Evolutionary conservation across 2,329 filamentous ascomycete genomes (phyloP).

Genomic region (Monosporascus cannonballus): DNA sequence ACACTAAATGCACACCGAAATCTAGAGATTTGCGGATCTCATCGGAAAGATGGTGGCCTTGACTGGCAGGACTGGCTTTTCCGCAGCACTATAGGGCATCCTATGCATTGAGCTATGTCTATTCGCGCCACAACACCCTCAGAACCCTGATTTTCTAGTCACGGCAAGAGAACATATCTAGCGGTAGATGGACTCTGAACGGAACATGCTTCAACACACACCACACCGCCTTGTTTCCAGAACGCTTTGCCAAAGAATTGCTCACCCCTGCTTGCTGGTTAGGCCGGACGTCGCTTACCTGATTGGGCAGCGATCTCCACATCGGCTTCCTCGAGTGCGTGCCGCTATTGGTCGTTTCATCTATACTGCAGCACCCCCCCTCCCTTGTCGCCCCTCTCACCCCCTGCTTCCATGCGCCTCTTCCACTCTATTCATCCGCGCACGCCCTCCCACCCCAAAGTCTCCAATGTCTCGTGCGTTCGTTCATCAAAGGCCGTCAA

Average conservation of each 20-base stretch:
- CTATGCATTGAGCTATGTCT: background rate
- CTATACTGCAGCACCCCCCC: constrained; percentile 36
- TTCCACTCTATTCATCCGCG: constrained; percentile 33
- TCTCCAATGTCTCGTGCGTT: constrained; percentile 17
- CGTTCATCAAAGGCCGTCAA: constrained; percentile 18
- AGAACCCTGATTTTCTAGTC: constrained; percentile 13
- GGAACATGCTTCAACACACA: background rate
- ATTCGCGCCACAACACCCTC: background rate
- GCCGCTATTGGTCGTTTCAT: constrained; percentile 48
- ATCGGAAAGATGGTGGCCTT: too few relatives aligned
- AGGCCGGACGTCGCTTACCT: constrained; percentile 40
- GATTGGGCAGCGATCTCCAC: constrained; percentile 44
- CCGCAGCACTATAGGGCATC: too few relatives aligned
- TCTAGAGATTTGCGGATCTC: too few relatives aligned
- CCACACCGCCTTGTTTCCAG: constrained; percentile 27
- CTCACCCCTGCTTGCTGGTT: constrained; percentile 33
- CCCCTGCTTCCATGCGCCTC: constrained; percentile 45
- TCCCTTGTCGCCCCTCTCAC: constrained; percentile 36
- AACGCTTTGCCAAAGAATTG: constrained; percentile 15
- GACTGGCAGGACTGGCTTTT: too few relatives aligned
- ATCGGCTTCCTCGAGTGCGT: constrained; percentile 28
- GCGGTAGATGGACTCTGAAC: constrained; percentile 14
- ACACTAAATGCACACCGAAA: too few relatives aligned
- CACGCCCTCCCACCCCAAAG: constrained; percentile 22
- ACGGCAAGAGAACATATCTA: constrained; percentile 13